Evolutionary conservation across 768 basidiomycete genomes (phyloP), one percentile per base, ranked within the genome.

Genomic region (Boletus eberwhitei): DNA sequence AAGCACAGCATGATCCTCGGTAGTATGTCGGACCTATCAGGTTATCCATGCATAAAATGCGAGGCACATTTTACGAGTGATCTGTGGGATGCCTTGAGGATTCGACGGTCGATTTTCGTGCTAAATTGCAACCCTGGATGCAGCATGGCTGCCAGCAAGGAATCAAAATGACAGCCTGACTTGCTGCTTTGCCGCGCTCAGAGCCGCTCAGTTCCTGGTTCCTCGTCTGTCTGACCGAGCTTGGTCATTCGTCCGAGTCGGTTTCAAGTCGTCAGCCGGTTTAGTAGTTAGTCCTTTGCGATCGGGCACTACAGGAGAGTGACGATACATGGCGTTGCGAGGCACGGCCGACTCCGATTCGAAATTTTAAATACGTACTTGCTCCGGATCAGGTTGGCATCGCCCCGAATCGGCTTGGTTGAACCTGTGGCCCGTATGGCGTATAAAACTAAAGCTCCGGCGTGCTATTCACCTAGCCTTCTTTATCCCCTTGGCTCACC

Each of bases 371-470:
- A 5, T 24, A 16, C 22, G 31, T 32, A 32, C 31, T 32, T 19
- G 32, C 42, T 42, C 49, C 49, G 53, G 55, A 50, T 51, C 54
- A 22, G 49, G 38, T 4, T 21, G 29, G 12, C 31, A 36, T 35
- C 16, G 34, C 31, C 43, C 37, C 6, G 36, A 48, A 54, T 40
- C 11, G 54, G 52, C 22, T 32, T 37, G n/a, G n/a, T n/a, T n/a
- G 9, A 51, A 21, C 50, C 42, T 19, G n/a, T 24, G 17, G 12
- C 0, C 19, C 39, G 3, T n/a, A 37, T 49, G 47, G 44, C 3
- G 17, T 68, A 68, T 68, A 66, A 65, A 67, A 53, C 44, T 11
- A 37, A 44, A 36, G 38, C 37, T 36, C 19, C 45, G 48, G 13
- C n/a, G n/a, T 31, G 35, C 35, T 13, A n/a, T 38, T 11, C 2